These are phyloP conservation scores for Cytospora paraplurivora DNA, from an alignment of 2,329 filamentous ascomycete genomes.

Conservation along the genomic window DNA sequence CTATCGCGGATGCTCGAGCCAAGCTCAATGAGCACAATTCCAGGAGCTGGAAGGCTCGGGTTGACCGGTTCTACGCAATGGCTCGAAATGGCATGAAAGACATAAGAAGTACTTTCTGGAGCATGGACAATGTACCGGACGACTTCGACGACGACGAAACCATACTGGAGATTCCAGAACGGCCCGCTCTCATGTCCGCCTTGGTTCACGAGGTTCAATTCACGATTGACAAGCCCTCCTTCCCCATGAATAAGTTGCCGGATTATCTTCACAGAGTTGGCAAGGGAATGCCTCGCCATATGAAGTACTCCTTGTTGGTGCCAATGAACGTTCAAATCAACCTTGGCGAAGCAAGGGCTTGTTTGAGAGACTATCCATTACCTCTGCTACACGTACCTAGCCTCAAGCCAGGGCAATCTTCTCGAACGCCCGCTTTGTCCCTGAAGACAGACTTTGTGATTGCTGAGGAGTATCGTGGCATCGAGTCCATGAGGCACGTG, in stretches of 20 bases:
- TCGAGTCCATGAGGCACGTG: slow-evolving; percentile 77
- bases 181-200: slow-evolving; percentile 80
- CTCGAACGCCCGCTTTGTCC: slow-evolving; percentile 77
- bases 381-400: slow-evolving; percentile 88
- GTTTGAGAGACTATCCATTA: slow-evolving; percentile 88
- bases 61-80: slow-evolving; percentile 72
- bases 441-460: slow-evolving; percentile 91
- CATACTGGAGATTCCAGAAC: slow-evolving; percentile 80
- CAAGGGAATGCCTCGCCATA: slow-evolving; percentile 94
- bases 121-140: slow-evolving; percentile 76
- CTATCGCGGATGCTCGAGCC: slow-evolving; percentile 74
- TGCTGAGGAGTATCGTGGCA: slow-evolving; percentile 85
- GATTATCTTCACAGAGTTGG: slow-evolving; percentile 85
- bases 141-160: slow-evolving; percentile 82
- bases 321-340: slow-evolving; percentile 88
- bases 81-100: slow-evolving; percentile 77
- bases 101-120: slow-evolving; percentile 78
- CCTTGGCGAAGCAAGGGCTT: slow-evolving; percentile 87
- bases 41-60: slow-evolving; percentile 88
- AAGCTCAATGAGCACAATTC: slow-evolving; percentile 80
- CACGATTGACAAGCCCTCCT: slow-evolving; percentile 87
- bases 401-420: slow-evolving; percentile 76
- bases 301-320: slow-evolving; percentile 84
- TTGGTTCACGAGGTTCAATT: slow-evolving; percentile 84
- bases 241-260: slow-evolving; percentile 78